Evolutionary conservation across 2,329 filamentous ascomycete species (phyloP).

Genomic region (Ophiostoma populinum): DNA sequence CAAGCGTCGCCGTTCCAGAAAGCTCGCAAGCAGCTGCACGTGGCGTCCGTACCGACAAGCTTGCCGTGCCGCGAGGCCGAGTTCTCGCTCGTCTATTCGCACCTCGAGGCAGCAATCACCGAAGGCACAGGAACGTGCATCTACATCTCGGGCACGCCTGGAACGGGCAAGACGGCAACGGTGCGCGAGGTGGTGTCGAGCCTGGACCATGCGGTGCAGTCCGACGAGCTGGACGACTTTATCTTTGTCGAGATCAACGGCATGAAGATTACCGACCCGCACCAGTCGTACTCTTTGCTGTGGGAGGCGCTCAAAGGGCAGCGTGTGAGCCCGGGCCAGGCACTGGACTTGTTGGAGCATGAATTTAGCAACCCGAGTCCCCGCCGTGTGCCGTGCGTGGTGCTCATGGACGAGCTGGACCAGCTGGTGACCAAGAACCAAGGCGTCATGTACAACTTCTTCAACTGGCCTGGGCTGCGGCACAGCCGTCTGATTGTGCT

Average conservation of each 20-base stretch:
- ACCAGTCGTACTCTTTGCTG: slow-evolving; percentile 84
- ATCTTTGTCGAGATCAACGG: slow-evolving; percentile 99
- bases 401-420: slow-evolving; percentile 96
- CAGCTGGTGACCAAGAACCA: slow-evolving; percentile 97
- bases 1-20: slow-evolving; percentile 80
- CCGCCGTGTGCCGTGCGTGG: slow-evolving; percentile 81
- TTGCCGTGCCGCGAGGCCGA: slow-evolving; percentile 85
- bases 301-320: slow-evolving; percentile 95
- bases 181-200: slow-evolving; percentile 87
- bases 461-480: slow-evolving; percentile 90
- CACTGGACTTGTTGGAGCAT: slow-evolving; percentile 73
- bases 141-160: slow-evolving; percentile 97
- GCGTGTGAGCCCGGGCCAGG: slow-evolving; percentile 79
- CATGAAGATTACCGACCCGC: slow-evolving; percentile 97
- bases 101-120: slow-evolving; percentile 84
- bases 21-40: slow-evolving; percentile 75
- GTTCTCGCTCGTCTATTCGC: slow-evolving; percentile 80
- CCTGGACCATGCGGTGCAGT: slow-evolving; percentile 69
- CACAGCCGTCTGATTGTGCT: slow-evolving; percentile 91
- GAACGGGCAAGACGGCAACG: slow-evolving; percentile 93
- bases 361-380: slow-evolving; percentile 89
- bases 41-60: slow-evolving; percentile 77
- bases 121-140: slow-evolving; percentile 92
- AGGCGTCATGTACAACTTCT: slow-evolving; percentile 99
- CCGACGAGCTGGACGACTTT: slow-evolving; percentile 92